Percentiles rank a stretch among this genome's conserved stretches.
Conservation (phyloP, 192 early-diverging fungal species). For the Gonapodya prolifera region DNA sequence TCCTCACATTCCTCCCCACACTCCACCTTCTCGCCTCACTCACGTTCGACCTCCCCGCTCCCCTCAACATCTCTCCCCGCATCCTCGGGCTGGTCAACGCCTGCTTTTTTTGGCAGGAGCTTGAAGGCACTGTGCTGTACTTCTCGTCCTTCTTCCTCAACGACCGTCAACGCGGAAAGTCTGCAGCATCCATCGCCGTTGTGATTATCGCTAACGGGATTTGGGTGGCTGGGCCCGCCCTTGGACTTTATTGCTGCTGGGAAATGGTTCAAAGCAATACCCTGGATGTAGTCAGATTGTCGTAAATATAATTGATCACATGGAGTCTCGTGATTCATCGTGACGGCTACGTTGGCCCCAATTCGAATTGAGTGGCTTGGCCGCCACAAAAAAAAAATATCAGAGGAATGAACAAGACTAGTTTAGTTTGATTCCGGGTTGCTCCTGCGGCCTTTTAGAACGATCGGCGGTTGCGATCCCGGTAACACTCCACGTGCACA, state of each 20-base stretch:
- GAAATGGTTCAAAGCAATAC: neutral
- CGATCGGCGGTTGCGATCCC: too few relatives aligned
- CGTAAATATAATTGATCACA: too few relatives aligned
- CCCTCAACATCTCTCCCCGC: neutral
- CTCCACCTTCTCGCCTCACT: constrained; percentile 1
- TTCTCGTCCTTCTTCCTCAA: neutral
- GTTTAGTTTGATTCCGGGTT: too few relatives aligned
- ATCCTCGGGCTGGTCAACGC: neutral
- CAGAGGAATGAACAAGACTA: too few relatives aligned
- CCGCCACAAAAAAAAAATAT: too few relatives aligned
- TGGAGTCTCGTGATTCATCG: too few relatives aligned
- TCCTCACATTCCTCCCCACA: neutral
- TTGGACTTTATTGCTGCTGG: constrained; percentile 3
- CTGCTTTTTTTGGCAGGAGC: neutral
- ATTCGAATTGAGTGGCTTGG: too few relatives aligned
- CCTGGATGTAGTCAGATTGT: neutral
- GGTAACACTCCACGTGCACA: too few relatives aligned
- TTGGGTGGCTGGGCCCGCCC: neutral
- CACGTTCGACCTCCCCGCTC: neutral
- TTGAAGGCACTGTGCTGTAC: neutral
- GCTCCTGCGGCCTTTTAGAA: too few relatives aligned
- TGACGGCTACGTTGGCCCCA: too few relatives aligned
- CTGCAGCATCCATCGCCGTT: neutral
- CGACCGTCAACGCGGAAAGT: neutral
- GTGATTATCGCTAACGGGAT: neutral